These are phyloP conservation scores for Paramecium caudatum DNA, from an alignment of 73 alveolate genomes.

Conservation along the genomic window DNA sequence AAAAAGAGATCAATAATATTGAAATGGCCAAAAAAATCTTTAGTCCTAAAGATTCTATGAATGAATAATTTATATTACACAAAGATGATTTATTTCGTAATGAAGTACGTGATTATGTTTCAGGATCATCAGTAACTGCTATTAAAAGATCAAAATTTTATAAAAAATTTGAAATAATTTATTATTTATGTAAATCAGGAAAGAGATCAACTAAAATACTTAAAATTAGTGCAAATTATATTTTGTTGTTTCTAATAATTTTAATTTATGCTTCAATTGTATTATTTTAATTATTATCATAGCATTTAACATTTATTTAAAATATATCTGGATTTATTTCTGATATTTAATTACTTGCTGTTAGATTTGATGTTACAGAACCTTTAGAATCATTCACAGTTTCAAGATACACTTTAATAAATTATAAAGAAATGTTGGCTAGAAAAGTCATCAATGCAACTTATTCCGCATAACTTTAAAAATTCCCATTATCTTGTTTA, in stretches of 20 bases:
- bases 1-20: not conserved
- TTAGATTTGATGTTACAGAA: slow-evolving; percentile 45
- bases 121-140: slow-evolving; percentile 14
- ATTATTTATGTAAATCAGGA: not conserved
- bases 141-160: slow-evolving; percentile 35
- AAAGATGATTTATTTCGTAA: not conserved
- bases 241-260: not conserved
- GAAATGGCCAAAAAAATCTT: not conserved
- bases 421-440: not conserved
- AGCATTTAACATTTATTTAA: not conserved
- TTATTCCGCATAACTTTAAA: not conserved
- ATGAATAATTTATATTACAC: not conserved
- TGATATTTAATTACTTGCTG: slow-evolving; percentile 32
- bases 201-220: slow-evolving; percentile 12
- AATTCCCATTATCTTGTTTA: not conserved
- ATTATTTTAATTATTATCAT: not conserved
- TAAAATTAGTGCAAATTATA: not conserved
- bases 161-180: slow-evolving; percentile 37
- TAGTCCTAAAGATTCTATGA: slow-evolving; percentile 41
- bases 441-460: not conserved
- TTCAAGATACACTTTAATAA: slow-evolving; percentile 7
- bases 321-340: not conserved
- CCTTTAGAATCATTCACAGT: slow-evolving; percentile 45
- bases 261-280: not conserved
- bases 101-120: not conserved